These are phyloP conservation scores for Aphanomyces stellatus DNA, from an alignment of 352 stramenopile genomes.

Conservation along the genomic window DNA sequence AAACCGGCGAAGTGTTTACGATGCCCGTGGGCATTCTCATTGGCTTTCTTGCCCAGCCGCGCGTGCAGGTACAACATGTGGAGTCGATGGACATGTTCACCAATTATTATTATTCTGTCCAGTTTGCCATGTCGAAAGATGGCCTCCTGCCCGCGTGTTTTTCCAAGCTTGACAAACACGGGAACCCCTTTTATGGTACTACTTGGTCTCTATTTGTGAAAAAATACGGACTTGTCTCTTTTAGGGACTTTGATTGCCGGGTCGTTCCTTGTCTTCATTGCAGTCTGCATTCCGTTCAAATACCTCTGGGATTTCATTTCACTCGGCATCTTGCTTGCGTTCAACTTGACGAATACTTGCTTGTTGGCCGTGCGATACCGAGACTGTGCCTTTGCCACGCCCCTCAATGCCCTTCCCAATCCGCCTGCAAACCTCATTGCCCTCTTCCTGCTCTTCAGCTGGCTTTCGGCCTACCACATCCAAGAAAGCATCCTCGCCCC, in stretches of 20 bases:
- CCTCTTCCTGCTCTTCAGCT: slow-evolving; percentile 45
- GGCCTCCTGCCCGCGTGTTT: slow-evolving; percentile 87
- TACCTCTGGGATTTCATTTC: slow-evolving; percentile 87
- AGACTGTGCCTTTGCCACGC: neutral
- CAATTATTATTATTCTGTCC: slow-evolving; percentile 20
- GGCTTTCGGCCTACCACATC: slow-evolving; percentile 62
- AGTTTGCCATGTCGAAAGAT: slow-evolving; percentile 90
- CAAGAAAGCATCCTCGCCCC: slow-evolving; percentile 33
- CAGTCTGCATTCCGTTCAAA: slow-evolving; percentile 74
- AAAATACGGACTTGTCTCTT: no score
- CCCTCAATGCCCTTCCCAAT: neutral
- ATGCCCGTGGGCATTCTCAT: slow-evolving; percentile 95
- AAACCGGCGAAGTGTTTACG: slow-evolving; percentile 88
- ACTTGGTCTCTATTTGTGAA: no score
- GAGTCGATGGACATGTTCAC: neutral
- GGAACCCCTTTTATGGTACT: slow-evolving; percentile 57
- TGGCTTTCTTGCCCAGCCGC: slow-evolving; percentile 89
- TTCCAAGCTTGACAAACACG: slow-evolving; percentile 49
- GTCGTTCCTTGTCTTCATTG: slow-evolving; percentile 37
- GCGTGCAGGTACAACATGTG: slow-evolving; percentile 48
- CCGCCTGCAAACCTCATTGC: slow-evolving; percentile 25
- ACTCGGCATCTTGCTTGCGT: slow-evolving; percentile 82
- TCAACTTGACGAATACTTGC: slow-evolving; percentile 86
- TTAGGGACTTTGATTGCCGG: slow-evolving; percentile 44
- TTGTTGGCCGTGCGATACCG: slow-evolving; percentile 51